Evolutionary conservation across 2,329 filamentous ascomycete genomes (phyloP).

Genomic region (Boeremia exigua): DNA sequence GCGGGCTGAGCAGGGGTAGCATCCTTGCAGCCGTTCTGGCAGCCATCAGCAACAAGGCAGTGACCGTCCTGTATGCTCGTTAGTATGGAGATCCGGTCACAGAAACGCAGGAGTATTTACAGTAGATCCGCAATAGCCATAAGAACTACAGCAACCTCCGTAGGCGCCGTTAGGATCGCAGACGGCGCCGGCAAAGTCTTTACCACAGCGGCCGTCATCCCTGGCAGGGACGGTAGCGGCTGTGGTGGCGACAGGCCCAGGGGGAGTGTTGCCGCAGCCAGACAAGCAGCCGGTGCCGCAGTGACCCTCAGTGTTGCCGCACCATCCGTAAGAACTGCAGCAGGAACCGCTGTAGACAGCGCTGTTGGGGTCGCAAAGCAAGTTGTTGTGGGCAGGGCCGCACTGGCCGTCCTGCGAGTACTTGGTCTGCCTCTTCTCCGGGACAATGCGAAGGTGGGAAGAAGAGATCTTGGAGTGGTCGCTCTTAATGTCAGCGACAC

Average conservation of each 20-base stretch:
- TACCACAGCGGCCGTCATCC: conserved; percentile 50
- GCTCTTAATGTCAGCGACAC: conserved; percentile 31
- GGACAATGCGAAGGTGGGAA: conserved; percentile 29
- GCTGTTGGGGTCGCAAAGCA: conserved; percentile 54
- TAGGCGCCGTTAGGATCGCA: conserved; percentile 50
- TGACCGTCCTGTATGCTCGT: conserved; percentile 34
- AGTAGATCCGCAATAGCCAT: conserved; percentile 47
- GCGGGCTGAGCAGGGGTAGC: conserved; percentile 13
- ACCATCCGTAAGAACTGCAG: conserved; percentile 54
- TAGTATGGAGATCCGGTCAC: background rate
- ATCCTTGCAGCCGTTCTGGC: conserved; percentile 50
- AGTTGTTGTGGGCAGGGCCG: conserved; percentile 47
- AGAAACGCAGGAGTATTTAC: background rate
- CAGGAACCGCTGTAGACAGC: conserved; percentile 54
- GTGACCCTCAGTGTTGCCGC: conserved; percentile 51
- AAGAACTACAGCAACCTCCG: conserved; percentile 48
- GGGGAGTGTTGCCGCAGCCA: conserved; percentile 32
- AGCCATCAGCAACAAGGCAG: conserved; percentile 47
- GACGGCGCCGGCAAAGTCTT: conserved; percentile 47
- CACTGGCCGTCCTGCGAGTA: conserved; percentile 51
- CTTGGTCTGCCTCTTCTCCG: conserved; percentile 39
- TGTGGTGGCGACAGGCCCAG: conserved; percentile 13
- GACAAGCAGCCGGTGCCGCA: conserved; percentile 48
- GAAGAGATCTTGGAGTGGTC: conserved; percentile 36
- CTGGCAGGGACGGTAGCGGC: conserved; percentile 21